A percentile compares a stretch with the other conserved stretches of the same genome.
Evolutionary conservation across 176 grass and related monocot genomes (phyloP).

Genomic region (Bolboschoenus planiculmis): DNA sequence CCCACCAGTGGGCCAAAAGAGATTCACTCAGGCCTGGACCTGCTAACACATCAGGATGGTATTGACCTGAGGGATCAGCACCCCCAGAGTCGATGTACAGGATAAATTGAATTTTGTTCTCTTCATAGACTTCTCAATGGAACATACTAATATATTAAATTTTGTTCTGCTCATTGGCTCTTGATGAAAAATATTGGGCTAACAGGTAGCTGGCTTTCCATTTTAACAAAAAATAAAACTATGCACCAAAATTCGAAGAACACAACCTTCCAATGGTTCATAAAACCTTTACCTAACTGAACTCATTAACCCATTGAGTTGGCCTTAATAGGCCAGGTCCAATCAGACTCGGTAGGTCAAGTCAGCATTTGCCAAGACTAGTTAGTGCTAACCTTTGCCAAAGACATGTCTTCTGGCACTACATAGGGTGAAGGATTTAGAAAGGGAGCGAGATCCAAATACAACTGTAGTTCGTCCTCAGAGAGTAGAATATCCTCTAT

Average conservation of each 20-base stretch:
- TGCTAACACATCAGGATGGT: background rate
- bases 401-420: slow-evolving; percentile 96
- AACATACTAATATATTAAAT: background rate
- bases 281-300: background rate
- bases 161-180: background rate
- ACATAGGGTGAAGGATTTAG: slow-evolving; percentile 89
- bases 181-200: background rate
- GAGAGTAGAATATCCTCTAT: slow-evolving; percentile 94
- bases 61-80: background rate
- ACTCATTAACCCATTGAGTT: background rate
- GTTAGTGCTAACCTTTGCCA: slow-evolving; percentile 70
- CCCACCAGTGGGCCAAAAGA: background rate
- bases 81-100: background rate
- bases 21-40: background rate
- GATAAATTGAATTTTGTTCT: background rate
- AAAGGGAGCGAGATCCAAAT: slow-evolving; percentile 93
- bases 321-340: background rate
- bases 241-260: background rate
- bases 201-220: background rate
- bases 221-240: background rate
- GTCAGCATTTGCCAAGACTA: background rate
- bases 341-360: background rate
- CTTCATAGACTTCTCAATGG: background rate
- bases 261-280: background rate
- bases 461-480: slow-evolving; percentile 70